phyloP scores from a whole-genome alignment of 192 early-diverging fungal species.

The Geosiphon pyriformis region DNA sequence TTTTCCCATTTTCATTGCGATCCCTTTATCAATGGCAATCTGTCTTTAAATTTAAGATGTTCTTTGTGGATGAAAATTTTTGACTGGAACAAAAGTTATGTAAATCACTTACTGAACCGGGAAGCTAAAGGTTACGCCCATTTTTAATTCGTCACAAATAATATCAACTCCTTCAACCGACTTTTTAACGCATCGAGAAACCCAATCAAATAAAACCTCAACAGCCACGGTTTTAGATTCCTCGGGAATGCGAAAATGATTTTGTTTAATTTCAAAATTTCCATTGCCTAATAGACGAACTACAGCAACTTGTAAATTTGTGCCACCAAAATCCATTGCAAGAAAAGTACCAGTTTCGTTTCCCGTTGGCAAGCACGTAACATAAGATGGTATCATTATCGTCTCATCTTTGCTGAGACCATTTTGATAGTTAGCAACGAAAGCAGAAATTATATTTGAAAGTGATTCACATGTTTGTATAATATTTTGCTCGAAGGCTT shows the following conservation, averaged over 20 bases:
- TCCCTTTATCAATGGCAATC: slow-evolving; percentile 48
- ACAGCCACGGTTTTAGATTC: slow-evolving; percentile 76
- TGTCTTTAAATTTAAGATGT: slow-evolving; percentile 36
- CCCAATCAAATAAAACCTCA: slow-evolving; percentile 74
- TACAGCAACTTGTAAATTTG: slow-evolving; percentile 85
- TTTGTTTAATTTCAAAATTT: slow-evolving; percentile 55
- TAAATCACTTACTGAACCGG: slow-evolving; percentile 61
- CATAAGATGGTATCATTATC: slow-evolving; percentile 91
- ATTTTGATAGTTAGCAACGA: not conserved
- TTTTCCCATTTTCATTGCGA: slow-evolving; percentile 66
- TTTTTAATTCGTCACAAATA: slow-evolving; percentile 45
- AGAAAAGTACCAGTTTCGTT: slow-evolving; percentile 81
- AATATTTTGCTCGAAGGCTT: no score
- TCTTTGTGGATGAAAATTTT: slow-evolving; percentile 12
- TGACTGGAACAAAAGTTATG: not conserved
- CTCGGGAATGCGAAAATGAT: slow-evolving; percentile 64
- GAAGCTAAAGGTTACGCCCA: slow-evolving; percentile 85
- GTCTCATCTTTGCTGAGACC: slow-evolving; percentile 43
- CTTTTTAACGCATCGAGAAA: slow-evolving; percentile 57
- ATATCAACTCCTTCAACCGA: slow-evolving; percentile 54
- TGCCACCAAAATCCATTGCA: slow-evolving; percentile 93
- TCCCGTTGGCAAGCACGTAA: slow-evolving; percentile 73
- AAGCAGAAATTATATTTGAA: not conserved
- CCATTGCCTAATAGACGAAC: slow-evolving; percentile 79
- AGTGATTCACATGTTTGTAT: no score